Evolutionary conservation across 2,329 filamentous ascomycete genomes (phyloP).

Genomic region (Endothia cerciana): DNA sequence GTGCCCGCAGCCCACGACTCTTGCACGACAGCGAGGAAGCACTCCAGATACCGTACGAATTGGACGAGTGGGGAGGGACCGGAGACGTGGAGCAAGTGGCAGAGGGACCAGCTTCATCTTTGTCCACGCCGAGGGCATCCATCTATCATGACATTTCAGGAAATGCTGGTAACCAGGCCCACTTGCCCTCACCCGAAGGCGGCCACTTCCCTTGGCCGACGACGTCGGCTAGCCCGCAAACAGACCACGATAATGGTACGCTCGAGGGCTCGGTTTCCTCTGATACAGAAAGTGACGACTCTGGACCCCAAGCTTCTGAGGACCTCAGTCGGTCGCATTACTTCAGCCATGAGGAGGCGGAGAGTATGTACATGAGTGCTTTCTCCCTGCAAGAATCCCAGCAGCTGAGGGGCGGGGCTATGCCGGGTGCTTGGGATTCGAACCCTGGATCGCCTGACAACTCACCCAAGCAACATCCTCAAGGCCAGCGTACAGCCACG

Average conservation of each 20-base stretch:
- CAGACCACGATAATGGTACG: background rate
- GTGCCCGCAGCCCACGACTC: constrained; percentile 40
- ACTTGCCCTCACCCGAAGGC: constrained; percentile 32
- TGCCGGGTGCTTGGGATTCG: constrained; percentile 59
- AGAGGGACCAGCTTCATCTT: constrained; percentile 38
- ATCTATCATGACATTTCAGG: constrained; percentile 44
- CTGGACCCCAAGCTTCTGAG: constrained; percentile 41
- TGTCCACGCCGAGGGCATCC: constrained; percentile 59
- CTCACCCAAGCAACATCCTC: constrained; percentile 30
- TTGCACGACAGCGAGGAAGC: constrained; percentile 59
- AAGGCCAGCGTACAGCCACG: constrained; percentile 11
- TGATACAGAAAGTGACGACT: constrained; percentile 36
- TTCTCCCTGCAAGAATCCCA: constrained; percentile 54
- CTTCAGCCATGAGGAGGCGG: constrained; percentile 78
- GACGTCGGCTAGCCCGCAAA: background rate
- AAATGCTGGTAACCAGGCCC: background rate
- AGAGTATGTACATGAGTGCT: constrained; percentile 86
- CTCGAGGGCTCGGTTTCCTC: constrained; percentile 32
- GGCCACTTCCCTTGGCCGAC: constrained; percentile 39
- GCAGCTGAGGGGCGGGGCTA: constrained; percentile 37
- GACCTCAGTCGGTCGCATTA: constrained; percentile 65
- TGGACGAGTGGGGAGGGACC: constrained; percentile 42
- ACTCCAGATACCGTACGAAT: constrained; percentile 60
- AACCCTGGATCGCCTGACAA: constrained; percentile 35
- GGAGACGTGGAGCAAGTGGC: constrained; percentile 41